Conservation (phyloP, 805 yeast genomes). For the Candida sphagnicola region DNA sequence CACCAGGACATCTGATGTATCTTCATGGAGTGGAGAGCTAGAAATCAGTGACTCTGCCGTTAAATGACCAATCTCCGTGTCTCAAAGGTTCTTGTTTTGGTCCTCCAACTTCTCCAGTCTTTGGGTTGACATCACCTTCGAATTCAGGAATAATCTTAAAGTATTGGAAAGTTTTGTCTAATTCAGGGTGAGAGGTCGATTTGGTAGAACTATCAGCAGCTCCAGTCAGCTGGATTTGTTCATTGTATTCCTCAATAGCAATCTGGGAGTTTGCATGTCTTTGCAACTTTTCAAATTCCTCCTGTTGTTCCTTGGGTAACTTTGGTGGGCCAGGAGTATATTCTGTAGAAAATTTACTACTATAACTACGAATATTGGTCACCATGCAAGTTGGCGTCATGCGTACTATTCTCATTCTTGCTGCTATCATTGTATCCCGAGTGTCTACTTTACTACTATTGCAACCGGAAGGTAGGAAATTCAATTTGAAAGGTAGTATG, state of each 20-base stretch:
- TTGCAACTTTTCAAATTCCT: conserved; percentile 86
- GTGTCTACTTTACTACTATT: too few species aligned
- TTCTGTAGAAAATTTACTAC: conserved; percentile 21
- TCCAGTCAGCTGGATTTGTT: conserved; percentile 32
- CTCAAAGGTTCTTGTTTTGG: conserved; percentile 95
- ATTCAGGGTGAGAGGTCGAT: conserved; percentile 48
- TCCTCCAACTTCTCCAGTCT: conserved; percentile 93
- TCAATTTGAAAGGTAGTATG: too few species aligned
- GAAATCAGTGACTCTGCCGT: conserved; percentile 95
- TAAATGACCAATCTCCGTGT: conserved; percentile 82
- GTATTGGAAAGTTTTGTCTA: conserved; percentile 53
- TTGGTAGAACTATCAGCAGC: conserved; percentile 13
- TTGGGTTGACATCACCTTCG: conserved; percentile 90
- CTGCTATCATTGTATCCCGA: neutral
- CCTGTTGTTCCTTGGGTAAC: conserved; percentile 76
- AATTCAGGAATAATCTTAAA: conserved; percentile 87
- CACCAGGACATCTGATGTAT: too few species aligned
- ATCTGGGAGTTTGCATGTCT: conserved; percentile 74
- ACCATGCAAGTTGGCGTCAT: neutral
- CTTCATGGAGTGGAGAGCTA: conserved; percentile 26
- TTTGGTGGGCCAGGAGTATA: conserved; percentile 55
- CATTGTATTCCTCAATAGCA: conserved; percentile 72
- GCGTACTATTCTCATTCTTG: neutral
- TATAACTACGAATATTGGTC: conserved; percentile 8
- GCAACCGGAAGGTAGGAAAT: too few species aligned